These are phyloP conservation scores for Triticum monococcum DNA, from an alignment of 176 grass and related monocot genomes.

Conservation along the genomic window DNA sequence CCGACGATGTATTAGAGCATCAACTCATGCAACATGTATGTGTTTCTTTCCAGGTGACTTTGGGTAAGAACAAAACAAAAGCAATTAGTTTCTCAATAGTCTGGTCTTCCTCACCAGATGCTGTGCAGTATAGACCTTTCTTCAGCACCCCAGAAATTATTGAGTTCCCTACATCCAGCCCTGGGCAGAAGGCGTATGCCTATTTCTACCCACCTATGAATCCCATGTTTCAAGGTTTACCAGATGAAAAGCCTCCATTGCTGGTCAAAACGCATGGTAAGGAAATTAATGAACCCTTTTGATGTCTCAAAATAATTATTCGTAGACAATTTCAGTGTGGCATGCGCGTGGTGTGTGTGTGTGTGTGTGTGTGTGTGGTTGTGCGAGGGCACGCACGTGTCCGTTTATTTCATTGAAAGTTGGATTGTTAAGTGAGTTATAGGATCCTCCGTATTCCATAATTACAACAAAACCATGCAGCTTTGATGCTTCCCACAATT, in stretches of 20 bases:
- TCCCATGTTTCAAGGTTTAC: constrained; percentile 56
- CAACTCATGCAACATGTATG: not conserved
- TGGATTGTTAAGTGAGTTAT: not conserved
- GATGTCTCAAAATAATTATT: not conserved
- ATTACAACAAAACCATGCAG: constrained; percentile 9
- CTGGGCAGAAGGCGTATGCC: constrained; percentile 80
- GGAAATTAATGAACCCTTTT: constrained; percentile 20
- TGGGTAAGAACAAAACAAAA: constrained; percentile 63
- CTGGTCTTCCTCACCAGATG: constrained; percentile 75
- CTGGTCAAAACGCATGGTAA: constrained; percentile 94
- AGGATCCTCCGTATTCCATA: not conserved
- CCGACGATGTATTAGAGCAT: constrained; percentile 6
- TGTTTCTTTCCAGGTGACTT: constrained; percentile 51
- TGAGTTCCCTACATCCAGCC: constrained; percentile 72
- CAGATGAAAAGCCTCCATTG: constrained; percentile 83
- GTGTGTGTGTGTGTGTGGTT: too few relatives aligned
- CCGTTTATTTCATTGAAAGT: constrained; percentile 10
- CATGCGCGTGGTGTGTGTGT: not conserved
- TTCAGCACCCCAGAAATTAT: constrained; percentile 73
- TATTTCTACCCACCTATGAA: constrained; percentile 88
- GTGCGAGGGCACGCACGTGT: too few relatives aligned
- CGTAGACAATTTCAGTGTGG: not conserved
- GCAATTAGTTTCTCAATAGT: constrained; percentile 61
- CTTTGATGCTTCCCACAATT: constrained; percentile 16
- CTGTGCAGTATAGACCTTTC: constrained; percentile 55